A percentile compares a stretch with the other conserved stretches of the same genome.
phyloP scores from a whole-genome alignment of 179 eudicot species.

The Carnegiea gigantea region DNA sequence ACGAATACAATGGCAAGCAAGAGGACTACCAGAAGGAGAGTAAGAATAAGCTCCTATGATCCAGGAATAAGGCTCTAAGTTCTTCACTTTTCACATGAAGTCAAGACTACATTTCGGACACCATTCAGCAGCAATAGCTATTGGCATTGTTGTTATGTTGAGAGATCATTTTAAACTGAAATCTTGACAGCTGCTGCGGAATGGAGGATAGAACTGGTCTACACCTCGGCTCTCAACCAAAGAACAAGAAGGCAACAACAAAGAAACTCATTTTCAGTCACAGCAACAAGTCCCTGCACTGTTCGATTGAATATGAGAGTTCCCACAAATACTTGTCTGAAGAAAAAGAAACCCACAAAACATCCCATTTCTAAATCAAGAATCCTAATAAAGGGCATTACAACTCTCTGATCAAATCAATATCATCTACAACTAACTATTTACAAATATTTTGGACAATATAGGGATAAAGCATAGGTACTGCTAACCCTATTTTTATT shows the following conservation, averaged over 20 bases:
- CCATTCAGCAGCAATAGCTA: background rate
- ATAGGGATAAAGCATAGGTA: background rate
- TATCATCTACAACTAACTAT: background rate
- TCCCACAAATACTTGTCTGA: background rate
- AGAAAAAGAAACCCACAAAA: background rate
- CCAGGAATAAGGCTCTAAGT: background rate
- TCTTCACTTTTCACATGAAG: background rate
- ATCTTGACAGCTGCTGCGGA: constrained; percentile 39
- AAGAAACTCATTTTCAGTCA: background rate
- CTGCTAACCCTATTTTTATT: background rate
- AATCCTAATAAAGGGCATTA: background rate
- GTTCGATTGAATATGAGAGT: background rate
- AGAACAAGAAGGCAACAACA: background rate
- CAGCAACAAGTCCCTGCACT: background rate
- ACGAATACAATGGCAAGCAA: background rate
- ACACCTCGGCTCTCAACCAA: constrained; percentile 5
- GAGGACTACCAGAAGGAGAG: background rate
- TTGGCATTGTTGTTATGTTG: background rate
- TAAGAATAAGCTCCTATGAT: background rate
- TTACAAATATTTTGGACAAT: background rate
- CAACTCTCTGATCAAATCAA: background rate
- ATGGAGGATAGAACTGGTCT: constrained; percentile 30
- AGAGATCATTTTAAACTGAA: constrained; percentile 30
- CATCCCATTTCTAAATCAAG: background rate
- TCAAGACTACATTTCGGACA: background rate